These are phyloP conservation scores for Aureobasidium mangrovei DNA, from an alignment of 2,329 filamentous ascomycete species.

Conservation along the genomic window DNA sequence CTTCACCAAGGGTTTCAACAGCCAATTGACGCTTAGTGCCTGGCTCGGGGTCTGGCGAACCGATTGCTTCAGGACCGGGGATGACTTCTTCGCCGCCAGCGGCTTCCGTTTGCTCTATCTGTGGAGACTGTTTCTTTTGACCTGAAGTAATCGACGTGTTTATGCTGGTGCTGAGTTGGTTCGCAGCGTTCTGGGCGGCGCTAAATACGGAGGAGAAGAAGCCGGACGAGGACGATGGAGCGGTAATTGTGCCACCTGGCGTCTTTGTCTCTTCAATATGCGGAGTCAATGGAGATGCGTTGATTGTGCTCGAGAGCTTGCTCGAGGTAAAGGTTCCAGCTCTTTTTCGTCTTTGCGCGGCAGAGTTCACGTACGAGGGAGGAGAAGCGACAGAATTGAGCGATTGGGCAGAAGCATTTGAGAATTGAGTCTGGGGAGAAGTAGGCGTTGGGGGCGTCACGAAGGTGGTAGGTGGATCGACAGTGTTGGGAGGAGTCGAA, in stretches of 20 bases:
- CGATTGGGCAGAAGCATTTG: constrained; percentile 9
- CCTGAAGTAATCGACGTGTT: constrained; percentile 50
- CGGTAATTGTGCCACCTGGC: constrained; percentile 44
- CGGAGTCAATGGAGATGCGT: constrained; percentile 61
- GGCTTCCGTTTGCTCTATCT: constrained; percentile 21
- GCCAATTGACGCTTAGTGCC: constrained; percentile 58
- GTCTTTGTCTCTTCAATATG: constrained; percentile 62
- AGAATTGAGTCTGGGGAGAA: constrained; percentile 10
- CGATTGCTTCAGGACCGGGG: constrained; percentile 19
- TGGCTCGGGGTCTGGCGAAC: constrained; percentile 32
- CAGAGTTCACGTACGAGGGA: constrained; percentile 10
- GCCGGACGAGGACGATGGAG: constrained; percentile 42
- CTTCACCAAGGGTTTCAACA: constrained; percentile 79
- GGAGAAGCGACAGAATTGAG: constrained; percentile 1
- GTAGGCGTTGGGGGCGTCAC: constrained; percentile 55
- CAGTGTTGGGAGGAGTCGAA: constrained; percentile 34
- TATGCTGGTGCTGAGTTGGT: constrained; percentile 63
- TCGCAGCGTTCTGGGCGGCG: constrained; percentile 86
- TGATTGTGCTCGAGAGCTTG: constrained; percentile 72
- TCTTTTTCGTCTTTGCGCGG: constrained; percentile 12
- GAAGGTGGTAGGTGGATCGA: constrained; percentile 45
- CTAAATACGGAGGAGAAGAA: constrained; percentile 95
- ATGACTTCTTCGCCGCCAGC: constrained; percentile 35
- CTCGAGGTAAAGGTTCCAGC: constrained; percentile 43
- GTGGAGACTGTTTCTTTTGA: constrained; percentile 36